Evolutionary conservation across 2,329 filamentous ascomycete species (phyloP), one percentile per base, ranked within the genome.

Genomic region (Fonsecaea monophora): DNA sequence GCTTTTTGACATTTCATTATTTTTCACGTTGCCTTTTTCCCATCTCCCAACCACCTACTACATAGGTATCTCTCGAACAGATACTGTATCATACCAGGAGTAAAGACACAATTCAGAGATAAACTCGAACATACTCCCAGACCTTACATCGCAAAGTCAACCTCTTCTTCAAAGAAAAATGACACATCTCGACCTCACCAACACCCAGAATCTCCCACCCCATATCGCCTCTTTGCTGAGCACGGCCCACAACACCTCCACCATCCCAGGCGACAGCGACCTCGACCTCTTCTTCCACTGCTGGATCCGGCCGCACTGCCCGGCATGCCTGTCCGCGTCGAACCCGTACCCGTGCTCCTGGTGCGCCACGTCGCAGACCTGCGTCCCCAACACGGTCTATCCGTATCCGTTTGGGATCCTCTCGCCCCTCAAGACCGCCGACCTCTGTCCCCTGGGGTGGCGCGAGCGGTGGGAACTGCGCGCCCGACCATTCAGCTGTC

Each of bases 381-480:
- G 79, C 64, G 77, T 81, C 32, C 77, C 78, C 1, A 81, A 79
- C 64, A 68, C 69, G 6, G 53, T 71, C 54, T 68, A 66, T 34
- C 67, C 70, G 34, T 68, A 74, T 32, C 73, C 71, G 15, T 67
- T 80, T 42, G 77, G 77, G 0, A 78, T 82, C 55, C 68, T 82
- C 50, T 74, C 79, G 7, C 79, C 80, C 0, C 62, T 81, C 9
- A 55, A 72, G 37, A 75, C 77, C 8, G 67, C 71, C 3, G 64
- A 73, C 4, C 77, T 82, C 62, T 82, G 80, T 61, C 78, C 79
- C 0, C 73, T 81, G 30, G 77, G 75, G 2, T 71, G 75, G 21
- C 74, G 76, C 55, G 79, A 82, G 72, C 72, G 77, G 60, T 82
- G 80, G 79, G 80, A 82, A 58, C 70, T 82, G 25, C 74, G 80